Base-by-base conservation (phyloP, 352 stramenopile species). In the Phytophthora niederhauseri region DNA sequence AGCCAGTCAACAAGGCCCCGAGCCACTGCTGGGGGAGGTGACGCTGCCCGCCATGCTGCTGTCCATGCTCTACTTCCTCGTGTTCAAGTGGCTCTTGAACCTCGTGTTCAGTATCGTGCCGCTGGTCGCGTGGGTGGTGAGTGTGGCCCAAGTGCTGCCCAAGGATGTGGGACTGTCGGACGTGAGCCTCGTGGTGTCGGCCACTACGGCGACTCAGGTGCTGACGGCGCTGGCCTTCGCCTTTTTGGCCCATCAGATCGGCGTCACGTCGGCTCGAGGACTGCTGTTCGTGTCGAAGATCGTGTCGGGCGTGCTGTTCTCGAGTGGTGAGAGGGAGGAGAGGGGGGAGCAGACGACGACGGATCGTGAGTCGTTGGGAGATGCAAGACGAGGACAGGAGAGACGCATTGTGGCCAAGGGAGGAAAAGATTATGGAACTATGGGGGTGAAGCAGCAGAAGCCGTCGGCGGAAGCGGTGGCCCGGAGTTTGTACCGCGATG, bases 71-170 rank as follows among this genome's bases (percentile, higher is more conserved):
- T 92, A 92, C 63, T 92, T 92, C 26, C 36, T 92, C 59, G 61
- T 90, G 49, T 90, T 92, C 74, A 87, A 88, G 56, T 82, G 77
- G 65, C 34, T 89, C 14, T 72, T 92, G 52, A 80, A 89, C 65
- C 7, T 91, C 52, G 60, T 89, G 22, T 89, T 91, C 52, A 80
- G 79, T 34, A 31, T 41, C 8, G 57, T 91, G 1, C 84, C 84
- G 41, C 56, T 92, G 12, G 1, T 61, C 41, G 55, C 91, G 20
- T 92, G 82, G 82, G 15, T 66, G 8, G 45, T 90, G 34, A 73
- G 75, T 20, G 26, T 82, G 14, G 66, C 62, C 31, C 80, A 91
- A 30, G 53, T 92, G 31, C 52, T 84, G 31, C 75, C 77, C 1
- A 17, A 57, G 4, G 57, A 68, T 34, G 61, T 49, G 17, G 50